A percentile compares a stretch with the other conserved stretches of the same genome.
Evolutionary conservation across 371 early-diverging fungal genomes (phyloP).

Genomic region (Ecytonucleospora hepatopenaei): DNA sequence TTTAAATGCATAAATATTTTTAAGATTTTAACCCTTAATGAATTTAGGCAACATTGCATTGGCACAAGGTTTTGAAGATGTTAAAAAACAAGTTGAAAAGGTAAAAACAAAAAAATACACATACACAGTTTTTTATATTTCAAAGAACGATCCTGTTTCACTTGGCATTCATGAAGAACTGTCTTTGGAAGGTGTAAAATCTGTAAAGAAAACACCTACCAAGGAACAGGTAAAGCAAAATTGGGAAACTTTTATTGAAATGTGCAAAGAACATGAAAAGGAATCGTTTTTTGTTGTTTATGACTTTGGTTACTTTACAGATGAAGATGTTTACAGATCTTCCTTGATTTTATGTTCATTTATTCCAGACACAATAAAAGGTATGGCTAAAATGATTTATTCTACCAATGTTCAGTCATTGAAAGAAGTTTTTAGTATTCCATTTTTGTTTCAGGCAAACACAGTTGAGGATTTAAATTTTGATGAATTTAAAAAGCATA

Average conservation of each 20-base stretch:
- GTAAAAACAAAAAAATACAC: not conserved
- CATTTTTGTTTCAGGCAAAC: not conserved
- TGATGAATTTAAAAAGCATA: not conserved
- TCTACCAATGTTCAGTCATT: not conserved
- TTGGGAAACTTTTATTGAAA: not conserved
- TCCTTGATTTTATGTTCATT: not conserved
- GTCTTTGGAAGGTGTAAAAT: too few relatives aligned
- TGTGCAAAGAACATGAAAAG: not conserved
- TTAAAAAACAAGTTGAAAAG: not conserved
- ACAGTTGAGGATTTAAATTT: not conserved
- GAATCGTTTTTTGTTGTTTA: not conserved
- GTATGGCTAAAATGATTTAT: not conserved
- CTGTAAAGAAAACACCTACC: not conserved
- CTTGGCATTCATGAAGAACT: not conserved
- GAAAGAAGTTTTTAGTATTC: not conserved
- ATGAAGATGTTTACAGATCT: not conserved
- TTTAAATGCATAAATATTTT: not conserved
- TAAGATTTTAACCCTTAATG: not conserved
- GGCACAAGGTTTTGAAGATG: not conserved
- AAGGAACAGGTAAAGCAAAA: not conserved
- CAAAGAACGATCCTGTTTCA: not conserved
- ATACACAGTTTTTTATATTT: not conserved
- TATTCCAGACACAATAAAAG: not conserved
- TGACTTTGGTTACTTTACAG: not conserved
- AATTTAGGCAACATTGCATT: not conserved